A percentile compares a stretch with the other conserved stretches of the same genome.
Conservation (phyloP, 495 filamentous ascomycete species). For the Xylaria scruposa region DNA sequence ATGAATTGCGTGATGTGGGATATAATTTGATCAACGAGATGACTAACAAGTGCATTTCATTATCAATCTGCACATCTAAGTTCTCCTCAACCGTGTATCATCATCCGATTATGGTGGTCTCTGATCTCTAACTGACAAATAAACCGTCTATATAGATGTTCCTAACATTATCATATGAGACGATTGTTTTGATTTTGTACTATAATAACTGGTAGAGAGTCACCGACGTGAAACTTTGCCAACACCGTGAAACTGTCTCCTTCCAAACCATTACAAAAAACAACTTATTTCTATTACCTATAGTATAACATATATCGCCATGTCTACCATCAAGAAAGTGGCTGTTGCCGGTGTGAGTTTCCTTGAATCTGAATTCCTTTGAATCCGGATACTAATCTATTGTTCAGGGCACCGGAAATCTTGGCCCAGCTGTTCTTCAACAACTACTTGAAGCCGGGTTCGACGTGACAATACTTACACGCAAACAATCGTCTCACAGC, state of each 20-base stretch:
- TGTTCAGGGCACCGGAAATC: conserved; percentile 55
- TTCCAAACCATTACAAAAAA: not conserved
- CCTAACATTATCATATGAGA: not conserved
- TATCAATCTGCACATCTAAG: not conserved
- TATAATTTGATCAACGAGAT: not conserved
- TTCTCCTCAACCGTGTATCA: too few species aligned
- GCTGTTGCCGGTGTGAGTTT: conserved; percentile 50
- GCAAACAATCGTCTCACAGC: conserved; percentile 43
- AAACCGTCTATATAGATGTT: not conserved
- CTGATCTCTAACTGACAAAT: not conserved
- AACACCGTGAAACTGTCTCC: not conserved
- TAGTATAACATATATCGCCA: conserved; percentile 12
- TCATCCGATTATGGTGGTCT: not conserved
- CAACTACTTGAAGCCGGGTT: conserved; percentile 55
- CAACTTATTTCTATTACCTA: not conserved
- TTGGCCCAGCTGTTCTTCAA: conserved; percentile 59
- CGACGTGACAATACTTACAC: conserved; percentile 60
- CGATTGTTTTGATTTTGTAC: not conserved
- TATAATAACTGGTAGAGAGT: not conserved
- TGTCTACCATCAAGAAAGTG: conserved; percentile 50
- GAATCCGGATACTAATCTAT: not conserved
- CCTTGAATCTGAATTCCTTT: not conserved
- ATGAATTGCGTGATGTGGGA: not conserved
- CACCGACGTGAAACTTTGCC: not conserved
- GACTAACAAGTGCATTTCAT: not conserved